Percentiles rank a stretch among this genome's conserved stretches.
Conservation (phyloP, 768 basidiomycete genomes). For the Lenzites betulinus region DNA sequence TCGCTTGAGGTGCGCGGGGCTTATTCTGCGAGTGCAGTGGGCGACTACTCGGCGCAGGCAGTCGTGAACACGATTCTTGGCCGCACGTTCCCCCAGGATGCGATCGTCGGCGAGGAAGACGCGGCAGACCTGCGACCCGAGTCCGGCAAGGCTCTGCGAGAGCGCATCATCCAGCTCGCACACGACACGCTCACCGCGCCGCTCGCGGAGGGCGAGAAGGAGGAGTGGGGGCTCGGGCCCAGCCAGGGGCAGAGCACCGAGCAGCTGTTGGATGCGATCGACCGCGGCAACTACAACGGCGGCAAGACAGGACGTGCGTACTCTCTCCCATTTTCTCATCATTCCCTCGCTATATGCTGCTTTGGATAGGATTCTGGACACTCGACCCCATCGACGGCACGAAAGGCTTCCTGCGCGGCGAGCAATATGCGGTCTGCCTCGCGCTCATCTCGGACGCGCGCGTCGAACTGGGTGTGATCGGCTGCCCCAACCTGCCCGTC, state of each 20-base stretch:
- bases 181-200: constrained; percentile 71
- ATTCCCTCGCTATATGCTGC: background rate
- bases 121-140: constrained; percentile 70
- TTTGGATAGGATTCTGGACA: constrained; percentile 40
- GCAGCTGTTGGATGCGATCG: constrained; percentile 83
- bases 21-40: constrained; percentile 52
- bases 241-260: constrained; percentile 50
- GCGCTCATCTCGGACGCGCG: constrained; percentile 53
- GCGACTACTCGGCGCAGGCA: constrained; percentile 92
- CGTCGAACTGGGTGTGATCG: constrained; percentile 58
- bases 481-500: constrained; percentile 82
- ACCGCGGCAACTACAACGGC: constrained; percentile 75
- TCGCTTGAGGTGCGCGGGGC: background rate
- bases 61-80: constrained; percentile 82
- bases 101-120: constrained; percentile 95
- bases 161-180: constrained; percentile 78
- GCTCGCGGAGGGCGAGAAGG: constrained; percentile 55
- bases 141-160: constrained; percentile 45
- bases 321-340: background rate
- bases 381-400: constrained; percentile 60
- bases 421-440: constrained; percentile 63
- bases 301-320: constrained; percentile 72
- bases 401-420: constrained; percentile 61
- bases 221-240: constrained; percentile 74
- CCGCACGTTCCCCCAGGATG: constrained; percentile 79